A percentile compares a stretch with the other conserved stretches of the same genome.
Evolutionary conservation across 257 asterid species (phyloP).

Genomic region (Nicotiana sylvestris): DNA sequence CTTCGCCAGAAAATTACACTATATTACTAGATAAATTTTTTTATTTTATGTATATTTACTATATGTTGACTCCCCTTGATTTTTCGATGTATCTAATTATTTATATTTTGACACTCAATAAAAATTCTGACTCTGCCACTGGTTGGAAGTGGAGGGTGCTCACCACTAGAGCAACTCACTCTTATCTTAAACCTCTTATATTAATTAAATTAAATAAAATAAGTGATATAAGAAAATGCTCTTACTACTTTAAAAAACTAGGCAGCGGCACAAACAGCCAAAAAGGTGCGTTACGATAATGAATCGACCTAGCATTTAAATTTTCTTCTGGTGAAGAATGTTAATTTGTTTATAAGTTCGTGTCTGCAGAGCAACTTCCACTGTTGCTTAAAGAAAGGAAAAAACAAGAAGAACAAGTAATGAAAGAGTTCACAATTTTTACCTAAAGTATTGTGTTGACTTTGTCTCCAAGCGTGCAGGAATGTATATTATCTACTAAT

Average conservation of each 20-base stretch:
- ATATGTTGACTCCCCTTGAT: too few relatives aligned
- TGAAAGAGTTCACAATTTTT: neutral
- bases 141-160: too few relatives aligned
- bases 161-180: too few relatives aligned
- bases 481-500: neutral
- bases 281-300: neutral
- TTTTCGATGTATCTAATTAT: too few relatives aligned
- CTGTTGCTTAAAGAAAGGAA: neutral
- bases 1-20: too few relatives aligned
- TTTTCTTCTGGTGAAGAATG: neutral
- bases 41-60: too few relatives aligned
- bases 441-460: slow-evolving; percentile 21
- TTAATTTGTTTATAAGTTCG: neutral
- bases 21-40: too few relatives aligned
- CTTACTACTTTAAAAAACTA: neutral
- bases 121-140: too few relatives aligned
- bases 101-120: too few relatives aligned
- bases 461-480: slow-evolving; percentile 25
- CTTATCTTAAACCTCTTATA: too few relatives aligned
- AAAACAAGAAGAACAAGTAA: neutral
- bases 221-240: neutral
- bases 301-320: neutral
- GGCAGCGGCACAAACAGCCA: neutral
- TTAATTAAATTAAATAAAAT: neutral
- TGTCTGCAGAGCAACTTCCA: neutral